Percentiles rank a stretch among this genome's conserved stretches.
These are phyloP conservation scores for Cenococcum geophilum DNA, from an alignment of 495 filamentous ascomycete genomes.

Conservation along the genomic window DNA sequence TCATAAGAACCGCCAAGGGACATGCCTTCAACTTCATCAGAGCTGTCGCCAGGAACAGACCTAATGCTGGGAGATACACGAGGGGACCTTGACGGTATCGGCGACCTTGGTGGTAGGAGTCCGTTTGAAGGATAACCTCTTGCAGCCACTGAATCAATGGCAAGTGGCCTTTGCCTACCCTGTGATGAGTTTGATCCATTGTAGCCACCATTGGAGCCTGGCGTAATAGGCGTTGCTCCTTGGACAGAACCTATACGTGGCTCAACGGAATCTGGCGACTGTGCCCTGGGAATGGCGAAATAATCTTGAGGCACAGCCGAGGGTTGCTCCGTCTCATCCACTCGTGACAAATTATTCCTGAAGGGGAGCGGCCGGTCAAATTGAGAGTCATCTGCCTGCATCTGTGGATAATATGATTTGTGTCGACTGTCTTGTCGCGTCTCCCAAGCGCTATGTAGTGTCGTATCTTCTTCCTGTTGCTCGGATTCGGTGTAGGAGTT, in stretches of 20 bases:
- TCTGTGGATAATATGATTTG: slow-evolving; percentile 25
- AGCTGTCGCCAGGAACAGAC: slow-evolving; percentile 53
- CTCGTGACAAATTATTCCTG: slow-evolving; percentile 19
- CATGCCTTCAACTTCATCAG: slow-evolving; percentile 49
- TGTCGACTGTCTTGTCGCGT: slow-evolving; percentile 14
- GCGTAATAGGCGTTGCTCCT: slow-evolving; percentile 24
- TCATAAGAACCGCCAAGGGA: slow-evolving; percentile 32
- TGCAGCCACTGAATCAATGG: slow-evolving; percentile 43
- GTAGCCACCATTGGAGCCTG: slow-evolving; percentile 30
- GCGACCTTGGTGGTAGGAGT: slow-evolving; percentile 54
- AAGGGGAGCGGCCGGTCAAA: slow-evolving; percentile 22
- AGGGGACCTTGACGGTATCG: slow-evolving; percentile 38
- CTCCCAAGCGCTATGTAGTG: slow-evolving; percentile 38
- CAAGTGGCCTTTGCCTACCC: slow-evolving; percentile 30
- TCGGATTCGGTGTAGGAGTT: slow-evolving; percentile 39
- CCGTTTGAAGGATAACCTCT: slow-evolving; percentile 43
- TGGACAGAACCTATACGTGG: slow-evolving; percentile 23
- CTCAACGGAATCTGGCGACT: slow-evolving; percentile 47
- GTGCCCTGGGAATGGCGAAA: slow-evolving; percentile 44
- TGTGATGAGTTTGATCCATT: slow-evolving; percentile 39
- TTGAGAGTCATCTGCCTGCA: slow-evolving; percentile 16
- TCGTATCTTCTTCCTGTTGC: slow-evolving; percentile 32
- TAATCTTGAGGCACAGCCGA: slow-evolving; percentile 30
- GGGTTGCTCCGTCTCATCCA: slow-evolving; percentile 34
- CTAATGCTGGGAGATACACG: slow-evolving; percentile 53